These are phyloP conservation scores for Erodium chrysanthum DNA, from an alignment of 441 rosid species.

Conservation along the genomic window DNA sequence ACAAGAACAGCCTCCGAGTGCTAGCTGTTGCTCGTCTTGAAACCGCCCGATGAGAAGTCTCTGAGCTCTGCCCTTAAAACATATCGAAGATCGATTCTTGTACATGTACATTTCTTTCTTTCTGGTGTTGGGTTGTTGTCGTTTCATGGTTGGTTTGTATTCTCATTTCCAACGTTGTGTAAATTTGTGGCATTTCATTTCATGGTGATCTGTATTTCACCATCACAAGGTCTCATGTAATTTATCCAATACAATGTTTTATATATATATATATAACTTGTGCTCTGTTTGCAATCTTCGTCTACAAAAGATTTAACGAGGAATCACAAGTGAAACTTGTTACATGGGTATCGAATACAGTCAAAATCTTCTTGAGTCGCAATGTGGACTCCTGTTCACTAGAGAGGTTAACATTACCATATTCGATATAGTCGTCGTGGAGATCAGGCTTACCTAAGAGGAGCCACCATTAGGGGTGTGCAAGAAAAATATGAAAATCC, in stretches of 20 bases:
- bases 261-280: too few relatives aligned
- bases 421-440: too few relatives aligned
- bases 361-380: too few relatives aligned
- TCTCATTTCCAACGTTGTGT: slow-evolving; percentile 24
- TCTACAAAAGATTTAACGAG: too few relatives aligned
- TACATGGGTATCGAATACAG: too few relatives aligned
- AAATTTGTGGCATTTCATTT: slow-evolving; percentile 20
- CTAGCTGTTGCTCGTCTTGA: slow-evolving; percentile 39
- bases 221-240: slow-evolving; percentile 14
- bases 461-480: too few relatives aligned
- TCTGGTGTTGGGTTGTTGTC: slow-evolving; percentile 6
- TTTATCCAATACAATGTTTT: slow-evolving; percentile 5
- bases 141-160: slow-evolving; percentile 20
- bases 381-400: too few relatives aligned
- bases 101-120: slow-evolving; percentile 27
- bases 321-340: too few relatives aligned
- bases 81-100: slow-evolving; percentile 20
- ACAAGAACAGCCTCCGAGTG: slow-evolving; percentile 33
- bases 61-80: slow-evolving; percentile 14
- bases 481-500: too few relatives aligned
- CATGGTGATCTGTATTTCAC: background rate
- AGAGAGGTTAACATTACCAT: too few relatives aligned
- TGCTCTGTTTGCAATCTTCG: too few relatives aligned
- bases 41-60: slow-evolving; percentile 12
- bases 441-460: too few relatives aligned